These are phyloP conservation scores for Hypholoma sublateritium DNA, from an alignment of 768 basidiomycete species.

Conservation along the genomic window DNA sequence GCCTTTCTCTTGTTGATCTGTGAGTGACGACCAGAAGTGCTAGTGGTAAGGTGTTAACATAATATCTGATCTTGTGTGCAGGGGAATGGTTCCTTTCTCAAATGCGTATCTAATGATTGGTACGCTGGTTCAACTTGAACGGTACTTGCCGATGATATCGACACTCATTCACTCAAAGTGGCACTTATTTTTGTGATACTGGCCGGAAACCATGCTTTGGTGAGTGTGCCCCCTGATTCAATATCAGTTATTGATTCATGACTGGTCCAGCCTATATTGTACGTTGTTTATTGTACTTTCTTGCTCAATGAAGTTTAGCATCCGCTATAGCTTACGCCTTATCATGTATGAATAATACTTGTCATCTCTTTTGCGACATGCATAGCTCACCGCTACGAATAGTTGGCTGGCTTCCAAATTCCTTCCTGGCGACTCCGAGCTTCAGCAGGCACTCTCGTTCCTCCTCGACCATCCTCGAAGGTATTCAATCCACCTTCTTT, in stretches of 20 bases:
- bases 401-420: constrained; percentile 68
- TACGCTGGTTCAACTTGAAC: constrained; percentile 17
- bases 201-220: constrained; percentile 77
- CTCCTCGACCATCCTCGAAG: constrained; percentile 77
- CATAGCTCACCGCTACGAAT: not conserved
- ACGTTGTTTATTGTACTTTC: constrained; percentile 20
- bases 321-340: constrained; percentile 48
- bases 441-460: constrained; percentile 61
- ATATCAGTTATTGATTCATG: not conserved
- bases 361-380: not conserved
- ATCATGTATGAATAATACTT: constrained; percentile 42
- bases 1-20: constrained; percentile 64
- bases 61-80: constrained; percentile 14
- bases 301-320: not conserved
- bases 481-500: constrained; percentile 24
- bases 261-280: constrained; percentile 56
- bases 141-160: not conserved
- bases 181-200: constrained; percentile 61
- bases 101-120: constrained; percentile 64
- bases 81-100: constrained; percentile 72
- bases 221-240: constrained; percentile 30
- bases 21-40: constrained; percentile 23
- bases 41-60: too few relatives aligned
- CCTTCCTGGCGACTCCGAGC: constrained; percentile 40
- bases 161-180: constrained; percentile 29